A percentile compares a stretch with the other conserved stretches of the same genome.
phyloP scores from a whole-genome alignment of 257 asterid genomes.

The Fraxinus excelsior region DNA sequence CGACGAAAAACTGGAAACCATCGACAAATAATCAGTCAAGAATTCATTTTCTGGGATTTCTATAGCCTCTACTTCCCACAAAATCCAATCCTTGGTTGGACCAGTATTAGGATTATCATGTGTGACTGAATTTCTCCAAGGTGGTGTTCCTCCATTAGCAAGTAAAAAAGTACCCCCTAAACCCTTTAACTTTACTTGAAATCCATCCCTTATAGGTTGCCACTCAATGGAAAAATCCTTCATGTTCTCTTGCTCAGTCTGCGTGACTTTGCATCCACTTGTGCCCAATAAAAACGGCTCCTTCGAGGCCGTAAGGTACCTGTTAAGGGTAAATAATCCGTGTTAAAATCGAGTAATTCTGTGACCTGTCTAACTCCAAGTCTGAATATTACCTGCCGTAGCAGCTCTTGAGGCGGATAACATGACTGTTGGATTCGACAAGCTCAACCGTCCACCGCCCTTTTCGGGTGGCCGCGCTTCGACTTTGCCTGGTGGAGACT shows the following conservation, averaged over 20 bases:
- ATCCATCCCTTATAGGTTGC: constrained; percentile 85
- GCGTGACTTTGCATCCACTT: constrained; percentile 72
- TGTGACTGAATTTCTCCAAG: constrained; percentile 87
- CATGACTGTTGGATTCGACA: constrained; percentile 47
- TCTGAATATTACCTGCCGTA: constrained; percentile 32
- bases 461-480: constrained; percentile 32
- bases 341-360: background rate
- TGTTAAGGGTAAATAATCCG: constrained; percentile 3
- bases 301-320: constrained; percentile 69
- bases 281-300: constrained; percentile 70
- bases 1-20: constrained; percentile 75
- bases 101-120: constrained; percentile 62
- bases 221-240: constrained; percentile 56
- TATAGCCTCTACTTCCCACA: constrained; percentile 77
- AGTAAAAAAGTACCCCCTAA: constrained; percentile 64
- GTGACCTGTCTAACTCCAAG: background rate
- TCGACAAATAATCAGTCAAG: constrained; percentile 59
- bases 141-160: constrained; percentile 94
- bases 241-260: constrained; percentile 43
- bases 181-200: constrained; percentile 64
- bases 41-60: constrained; percentile 77
- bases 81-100: constrained; percentile 62
- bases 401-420: constrained; percentile 75
- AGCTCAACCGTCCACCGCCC: constrained; percentile 82
- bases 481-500: constrained; percentile 47